Conservation (phyloP, 2,329 filamentous ascomycete species). For the Colletotrichum magnum region DNA sequence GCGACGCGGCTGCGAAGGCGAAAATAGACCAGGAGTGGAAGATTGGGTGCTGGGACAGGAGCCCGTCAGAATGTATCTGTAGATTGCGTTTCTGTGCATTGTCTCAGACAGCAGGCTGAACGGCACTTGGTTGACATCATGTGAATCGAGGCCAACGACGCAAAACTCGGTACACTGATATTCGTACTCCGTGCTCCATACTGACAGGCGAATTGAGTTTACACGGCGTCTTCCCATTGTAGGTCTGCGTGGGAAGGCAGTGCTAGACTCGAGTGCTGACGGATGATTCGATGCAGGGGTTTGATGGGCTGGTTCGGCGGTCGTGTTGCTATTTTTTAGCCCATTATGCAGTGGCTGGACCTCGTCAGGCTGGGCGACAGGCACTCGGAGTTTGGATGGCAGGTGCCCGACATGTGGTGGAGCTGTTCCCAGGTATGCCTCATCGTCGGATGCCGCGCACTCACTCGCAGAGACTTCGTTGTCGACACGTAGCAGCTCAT, state of each 20-base stretch:
- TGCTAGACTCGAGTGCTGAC: background rate
- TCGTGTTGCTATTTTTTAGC: constrained; percentile 9
- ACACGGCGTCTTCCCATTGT: constrained; percentile 7
- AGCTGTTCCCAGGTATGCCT: constrained; percentile 14
- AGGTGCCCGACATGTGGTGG: constrained; percentile 19
- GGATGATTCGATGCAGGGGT: background rate
- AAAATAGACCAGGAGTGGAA: background rate
- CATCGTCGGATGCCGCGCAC: background rate
- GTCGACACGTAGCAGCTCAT: no score
- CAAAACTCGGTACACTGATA: no score
- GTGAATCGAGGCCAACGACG: background rate
- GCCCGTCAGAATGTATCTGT: background rate
- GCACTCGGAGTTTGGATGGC: constrained; percentile 17
- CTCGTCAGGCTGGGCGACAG: background rate
- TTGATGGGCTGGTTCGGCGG: constrained; percentile 4
- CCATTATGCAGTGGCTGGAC: background rate
- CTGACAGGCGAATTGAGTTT: constrained; percentile 24
- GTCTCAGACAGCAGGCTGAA: constrained; percentile 11
- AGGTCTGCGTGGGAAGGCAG: constrained; percentile 5
- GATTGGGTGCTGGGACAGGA: background rate
- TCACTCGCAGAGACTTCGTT: no score
- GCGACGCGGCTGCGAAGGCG: constrained; percentile 14
- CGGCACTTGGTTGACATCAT: background rate
- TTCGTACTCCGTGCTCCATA: background rate
- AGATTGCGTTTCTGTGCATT: constrained; percentile 6